Evolutionary conservation across 108 stramenopile species (phyloP).

Genomic region (Parietichytrium sp.): DNA sequence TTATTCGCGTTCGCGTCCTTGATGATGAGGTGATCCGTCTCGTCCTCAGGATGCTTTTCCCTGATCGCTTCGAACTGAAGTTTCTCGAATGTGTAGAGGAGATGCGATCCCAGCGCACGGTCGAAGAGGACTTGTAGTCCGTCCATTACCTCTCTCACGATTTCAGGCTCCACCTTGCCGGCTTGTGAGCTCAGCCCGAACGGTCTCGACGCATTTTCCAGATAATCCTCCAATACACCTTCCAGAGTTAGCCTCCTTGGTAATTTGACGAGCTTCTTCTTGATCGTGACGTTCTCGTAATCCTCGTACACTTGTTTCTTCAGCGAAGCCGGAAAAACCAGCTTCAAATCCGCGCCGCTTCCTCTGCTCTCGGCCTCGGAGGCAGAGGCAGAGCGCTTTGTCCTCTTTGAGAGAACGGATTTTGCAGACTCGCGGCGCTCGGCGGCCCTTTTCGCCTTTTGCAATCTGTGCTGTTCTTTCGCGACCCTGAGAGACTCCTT

Average conservation of each 20-base stretch:
- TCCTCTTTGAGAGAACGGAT: background rate
- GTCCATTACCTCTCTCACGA: background rate
- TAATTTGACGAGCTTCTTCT: background rate
- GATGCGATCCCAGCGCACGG: background rate
- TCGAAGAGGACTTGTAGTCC: slow-evolving; percentile 27
- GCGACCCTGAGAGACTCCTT: background rate
- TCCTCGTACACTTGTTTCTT: background rate
- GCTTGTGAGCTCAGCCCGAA: background rate
- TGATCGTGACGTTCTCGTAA: background rate
- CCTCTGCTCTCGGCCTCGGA: background rate
- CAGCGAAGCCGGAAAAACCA: background rate
- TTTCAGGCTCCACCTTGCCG: background rate
- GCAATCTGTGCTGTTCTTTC: background rate
- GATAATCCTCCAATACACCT: background rate
- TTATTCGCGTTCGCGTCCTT: background rate
- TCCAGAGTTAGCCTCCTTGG: background rate
- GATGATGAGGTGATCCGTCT: background rate
- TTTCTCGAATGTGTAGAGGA: background rate
- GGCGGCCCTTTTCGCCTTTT: background rate
- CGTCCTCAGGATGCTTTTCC: background rate
- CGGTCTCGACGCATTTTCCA: background rate
- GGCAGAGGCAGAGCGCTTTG: background rate
- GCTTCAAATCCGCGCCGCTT: background rate
- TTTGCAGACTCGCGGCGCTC: background rate
- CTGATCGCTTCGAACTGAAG: slow-evolving; percentile 9